phyloP scores from a whole-genome alignment of 2,329 filamentous ascomycete genomes.

The Parascedosporium putredinis region DNA sequence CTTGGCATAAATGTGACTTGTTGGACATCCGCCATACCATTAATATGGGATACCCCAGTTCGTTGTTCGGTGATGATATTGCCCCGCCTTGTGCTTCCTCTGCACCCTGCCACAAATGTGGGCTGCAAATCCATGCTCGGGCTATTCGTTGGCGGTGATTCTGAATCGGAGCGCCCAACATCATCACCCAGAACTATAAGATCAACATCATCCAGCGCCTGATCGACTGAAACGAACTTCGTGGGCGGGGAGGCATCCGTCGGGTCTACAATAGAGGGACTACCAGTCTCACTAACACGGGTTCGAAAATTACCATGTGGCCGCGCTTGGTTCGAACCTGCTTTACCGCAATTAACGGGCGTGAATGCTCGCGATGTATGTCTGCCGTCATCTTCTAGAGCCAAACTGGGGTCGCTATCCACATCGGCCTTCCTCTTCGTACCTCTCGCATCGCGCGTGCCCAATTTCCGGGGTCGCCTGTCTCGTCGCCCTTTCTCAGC shows the following conservation, averaged over 20 bases:
- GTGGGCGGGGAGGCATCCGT: not conserved
- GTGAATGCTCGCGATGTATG: too few species aligned
- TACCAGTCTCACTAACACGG: constrained; percentile 2
- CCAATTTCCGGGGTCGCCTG: too few species aligned
- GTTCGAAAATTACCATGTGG: not conserved
- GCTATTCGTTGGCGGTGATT: not conserved
- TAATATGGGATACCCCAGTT: too few species aligned
- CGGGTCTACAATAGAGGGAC: not conserved
- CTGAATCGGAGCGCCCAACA: not conserved
- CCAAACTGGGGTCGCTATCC: too few species aligned
- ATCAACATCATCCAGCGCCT: not conserved
- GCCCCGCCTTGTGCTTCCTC: too few species aligned
- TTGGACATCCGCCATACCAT: too few species aligned
- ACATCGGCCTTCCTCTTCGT: too few species aligned
- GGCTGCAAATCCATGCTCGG: not conserved
- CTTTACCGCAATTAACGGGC: too few species aligned
- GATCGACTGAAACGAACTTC: not conserved
- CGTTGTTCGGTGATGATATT: too few species aligned
- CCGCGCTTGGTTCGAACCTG: not conserved
- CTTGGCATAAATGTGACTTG: too few species aligned
- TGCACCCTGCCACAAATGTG: not conserved
- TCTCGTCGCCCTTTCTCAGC: too few species aligned
- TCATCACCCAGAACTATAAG: not conserved
- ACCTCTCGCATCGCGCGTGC: not conserved
- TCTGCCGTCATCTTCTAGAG: too few species aligned